These are phyloP conservation scores for Cupressus sempervirens DNA, from an alignment of 75 land plant genomes.

Conservation along the genomic window DNA sequence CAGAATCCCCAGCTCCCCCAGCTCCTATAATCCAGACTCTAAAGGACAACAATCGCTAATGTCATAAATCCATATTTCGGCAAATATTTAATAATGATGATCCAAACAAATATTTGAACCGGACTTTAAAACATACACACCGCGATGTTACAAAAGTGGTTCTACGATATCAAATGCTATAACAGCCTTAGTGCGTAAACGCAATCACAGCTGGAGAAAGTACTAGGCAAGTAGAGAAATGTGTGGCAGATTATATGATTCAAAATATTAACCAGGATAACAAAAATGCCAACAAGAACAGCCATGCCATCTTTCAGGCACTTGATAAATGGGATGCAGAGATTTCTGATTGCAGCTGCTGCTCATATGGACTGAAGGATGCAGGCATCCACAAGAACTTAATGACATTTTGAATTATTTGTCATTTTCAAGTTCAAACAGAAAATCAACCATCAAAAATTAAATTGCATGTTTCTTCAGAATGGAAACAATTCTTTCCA, in stretches of 20 bases:
- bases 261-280: not conserved
- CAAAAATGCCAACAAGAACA: not conserved
- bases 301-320: no score
- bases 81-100: no score
- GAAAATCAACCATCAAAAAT: no score
- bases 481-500: no score
- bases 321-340: not conserved
- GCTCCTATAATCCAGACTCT: not conserved
- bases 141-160: not conserved
- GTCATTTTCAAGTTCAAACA: not conserved
- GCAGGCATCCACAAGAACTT: not conserved
- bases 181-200: not conserved
- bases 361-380: not conserved
- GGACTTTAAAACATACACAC: not conserved
- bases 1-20: no score
- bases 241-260: not conserved
- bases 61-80: no score
- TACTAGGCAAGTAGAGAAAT: not conserved
- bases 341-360: not conserved
- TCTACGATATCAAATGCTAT: not conserved
- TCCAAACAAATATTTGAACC: not conserved
- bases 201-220: not conserved
- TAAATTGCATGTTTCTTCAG: no score
- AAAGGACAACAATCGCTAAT: not conserved
- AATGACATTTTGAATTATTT: not conserved